phyloP scores from a whole-genome alignment of 2,329 filamentous ascomycete genomes.

The Nigrograna mackinnonii region DNA sequence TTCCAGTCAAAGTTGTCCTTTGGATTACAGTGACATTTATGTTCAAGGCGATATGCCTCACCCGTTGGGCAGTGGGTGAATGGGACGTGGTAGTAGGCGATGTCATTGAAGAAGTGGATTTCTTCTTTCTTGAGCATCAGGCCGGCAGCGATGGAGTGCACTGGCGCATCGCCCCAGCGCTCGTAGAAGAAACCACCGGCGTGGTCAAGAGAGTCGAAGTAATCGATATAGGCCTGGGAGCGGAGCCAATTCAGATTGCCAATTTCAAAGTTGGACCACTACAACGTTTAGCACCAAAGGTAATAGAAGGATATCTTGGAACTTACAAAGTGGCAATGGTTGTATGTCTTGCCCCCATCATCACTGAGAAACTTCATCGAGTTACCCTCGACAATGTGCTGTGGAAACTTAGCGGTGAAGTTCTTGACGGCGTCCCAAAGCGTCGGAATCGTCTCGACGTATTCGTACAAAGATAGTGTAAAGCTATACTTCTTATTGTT shows the following conservation, averaged over 20 bases:
- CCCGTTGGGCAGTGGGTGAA: conserved; percentile 97
- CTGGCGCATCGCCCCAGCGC: conserved; percentile 95
- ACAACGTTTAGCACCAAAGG: conserved; percentile 24
- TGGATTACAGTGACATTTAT: conserved; percentile 93
- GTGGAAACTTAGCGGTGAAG: conserved; percentile 87
- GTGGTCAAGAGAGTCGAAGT: conserved; percentile 82
- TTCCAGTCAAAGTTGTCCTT: conserved; percentile 99
- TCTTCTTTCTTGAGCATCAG: conserved; percentile 89
- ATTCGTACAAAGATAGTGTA: conserved; percentile 93
- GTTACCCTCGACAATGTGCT: conserved; percentile 84
- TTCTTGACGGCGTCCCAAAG: conserved; percentile 95
- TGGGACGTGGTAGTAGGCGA: conserved; percentile 96
- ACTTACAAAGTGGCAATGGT: conserved; percentile 94
- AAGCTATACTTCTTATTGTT: conserved; percentile 99
- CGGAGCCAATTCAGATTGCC: conserved; percentile 93
- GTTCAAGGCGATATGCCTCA: conserved; percentile 79
- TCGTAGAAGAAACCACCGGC: conserved; percentile 99
- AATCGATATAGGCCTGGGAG: conserved; percentile 86
- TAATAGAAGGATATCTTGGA: neutral
- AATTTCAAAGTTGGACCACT: conserved; percentile 99
- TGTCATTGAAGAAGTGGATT: conserved; percentile 98
- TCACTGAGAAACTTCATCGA: conserved; percentile 90
- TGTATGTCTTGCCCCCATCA: conserved; percentile 89
- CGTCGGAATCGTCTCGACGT: conserved; percentile 92
- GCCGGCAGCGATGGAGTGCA: conserved; percentile 94